phyloP scores from a whole-genome alignment of 371 early-diverging fungal genomes.

The Blakeslea trispora region DNA sequence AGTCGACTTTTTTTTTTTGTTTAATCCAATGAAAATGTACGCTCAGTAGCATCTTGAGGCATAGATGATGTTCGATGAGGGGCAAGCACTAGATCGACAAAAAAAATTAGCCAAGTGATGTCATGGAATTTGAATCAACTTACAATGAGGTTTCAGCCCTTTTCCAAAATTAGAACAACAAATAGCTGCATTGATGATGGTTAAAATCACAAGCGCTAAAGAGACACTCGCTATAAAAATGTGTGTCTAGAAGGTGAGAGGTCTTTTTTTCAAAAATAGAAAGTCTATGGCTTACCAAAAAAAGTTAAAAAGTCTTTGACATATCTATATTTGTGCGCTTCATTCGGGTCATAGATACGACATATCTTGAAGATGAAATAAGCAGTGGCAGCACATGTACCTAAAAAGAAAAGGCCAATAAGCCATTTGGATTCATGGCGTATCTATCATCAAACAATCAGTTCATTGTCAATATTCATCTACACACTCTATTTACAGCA shows the following conservation, averaged over 20 bases:
- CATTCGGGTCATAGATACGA: slow-evolving; percentile 70
- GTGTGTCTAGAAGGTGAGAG: too few relatives aligned
- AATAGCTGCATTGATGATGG: slow-evolving; percentile 66
- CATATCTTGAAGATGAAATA: slow-evolving; percentile 88
- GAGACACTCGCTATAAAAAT: slow-evolving; percentile 62
- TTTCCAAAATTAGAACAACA: slow-evolving; percentile 86
- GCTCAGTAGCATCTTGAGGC: slow-evolving; percentile 9
- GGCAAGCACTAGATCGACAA: background rate
- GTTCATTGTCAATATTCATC: too few relatives aligned
- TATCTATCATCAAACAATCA: slow-evolving; percentile 23
- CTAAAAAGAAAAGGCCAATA: slow-evolving; percentile 71
- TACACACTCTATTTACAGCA: slow-evolving; percentile 50
- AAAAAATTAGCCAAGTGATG: background rate
- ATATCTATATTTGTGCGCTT: slow-evolving; percentile 59
- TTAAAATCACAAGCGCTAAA: slow-evolving; percentile 63
- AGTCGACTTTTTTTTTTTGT: background rate
- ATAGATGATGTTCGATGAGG: slow-evolving; percentile 4
- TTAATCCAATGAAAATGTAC: slow-evolving; percentile 28
- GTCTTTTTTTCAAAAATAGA: too few relatives aligned
- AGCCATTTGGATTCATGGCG: slow-evolving; percentile 50
- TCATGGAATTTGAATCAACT: slow-evolving; percentile 11
- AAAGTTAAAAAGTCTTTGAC: slow-evolving; percentile 81
- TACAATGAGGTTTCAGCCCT: slow-evolving; percentile 70
- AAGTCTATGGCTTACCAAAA: slow-evolving; percentile 79
- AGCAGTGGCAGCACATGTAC: slow-evolving; percentile 68